Base-by-base conservation (phyloP, 805 yeast genomes). In the Saccharomycopsis malanga region DNA sequence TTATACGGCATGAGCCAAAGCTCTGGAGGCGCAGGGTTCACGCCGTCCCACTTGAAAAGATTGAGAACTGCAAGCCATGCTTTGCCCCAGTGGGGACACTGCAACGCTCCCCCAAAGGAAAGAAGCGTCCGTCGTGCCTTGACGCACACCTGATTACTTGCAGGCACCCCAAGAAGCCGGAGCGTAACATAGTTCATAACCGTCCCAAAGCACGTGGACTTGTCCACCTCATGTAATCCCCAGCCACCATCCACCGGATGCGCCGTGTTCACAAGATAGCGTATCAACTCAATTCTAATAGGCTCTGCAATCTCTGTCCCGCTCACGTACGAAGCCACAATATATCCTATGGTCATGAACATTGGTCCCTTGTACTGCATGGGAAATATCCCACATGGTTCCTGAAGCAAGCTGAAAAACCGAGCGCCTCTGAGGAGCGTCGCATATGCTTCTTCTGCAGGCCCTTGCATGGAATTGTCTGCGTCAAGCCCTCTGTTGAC, bases 211-310 rank as follows among this genome's bases (percentile, higher is more conserved):
- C 93, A 93, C 0, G 99, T 93, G 6, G 93, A 81, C 61, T 91
- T 93, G 61, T 93, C 99, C 44, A 78, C 80, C 3, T 88, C 77
- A 61, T 93, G 97, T 34, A 93, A 70, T 0, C 99, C 99, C 99
- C 99, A 93, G 2, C 98, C 99, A n/a, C 99, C 99, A 63, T 93
- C 98, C 0, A 89, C 96, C 0, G 97, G 97, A 61, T 93, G 96
- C 0, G 97, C 82, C 0, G 87, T 76, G 61, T 93, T 93, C n/a
- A 87, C 86, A 15, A 93, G 65, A 60, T 89, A 93, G 50, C 98
- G 72, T 23, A 84, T 77, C 59, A 93, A 65, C 63, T 93, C 99
- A 12, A 66, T 65, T 53, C 70, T 70, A 57, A 73, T 76, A 34
- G 76, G 81, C 25, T 78, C 80, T 0, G 89, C 81, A 32, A 93